Base-by-base conservation (phyloP, 352 stramenopile species). In the Globisporangium cederbergense region DNA sequence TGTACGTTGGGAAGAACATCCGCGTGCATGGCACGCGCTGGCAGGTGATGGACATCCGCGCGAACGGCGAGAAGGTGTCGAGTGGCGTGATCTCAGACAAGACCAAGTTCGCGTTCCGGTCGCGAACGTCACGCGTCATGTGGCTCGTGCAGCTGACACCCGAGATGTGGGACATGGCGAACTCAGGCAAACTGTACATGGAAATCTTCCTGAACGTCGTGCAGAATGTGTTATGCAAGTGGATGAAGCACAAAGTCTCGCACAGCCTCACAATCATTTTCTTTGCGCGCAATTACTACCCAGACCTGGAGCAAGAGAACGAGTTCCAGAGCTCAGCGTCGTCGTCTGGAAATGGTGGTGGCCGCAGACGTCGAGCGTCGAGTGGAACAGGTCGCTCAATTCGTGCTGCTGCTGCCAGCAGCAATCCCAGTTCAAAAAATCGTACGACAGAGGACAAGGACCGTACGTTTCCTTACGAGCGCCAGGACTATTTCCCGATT, bases 61-160 rank as follows among this genome's bases (percentile, higher is more conserved):
- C 83, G 7, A 83, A 92, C 22, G 77, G 79, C 30, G 71, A 91
- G n/a, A 79, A 83, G 9, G 89, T 98, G 16, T 78, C 84, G 56
- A 98, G 89, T 25, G 98, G 96, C 43, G 86, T 99, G 36, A 88
- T 99, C 53, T 97, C 92, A 4, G 78, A 93, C 8, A 85, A 89
- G 13, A 99, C 98, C 32, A 99, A 98, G 69, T 97, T 99, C 62
- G 98, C 96, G 1, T 99, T 96, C 59, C 89, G 83, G 18, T 95
- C 95, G 67, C 90, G 95, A 25, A 98, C 93, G 30, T 97, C 97
- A 50, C 83, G 97, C 11, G 94, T 99, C 58, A 97, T 99, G 76
- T 99, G 97, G 97, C 81, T 99, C 32, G 93, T 99, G 43, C 96
- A 99, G 74, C 89, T 99, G 66, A 96, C 84, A 34, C 84, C 89